phyloP scores from a whole-genome alignment of 306 rosid genomes.

The Vicia faba region DNA sequence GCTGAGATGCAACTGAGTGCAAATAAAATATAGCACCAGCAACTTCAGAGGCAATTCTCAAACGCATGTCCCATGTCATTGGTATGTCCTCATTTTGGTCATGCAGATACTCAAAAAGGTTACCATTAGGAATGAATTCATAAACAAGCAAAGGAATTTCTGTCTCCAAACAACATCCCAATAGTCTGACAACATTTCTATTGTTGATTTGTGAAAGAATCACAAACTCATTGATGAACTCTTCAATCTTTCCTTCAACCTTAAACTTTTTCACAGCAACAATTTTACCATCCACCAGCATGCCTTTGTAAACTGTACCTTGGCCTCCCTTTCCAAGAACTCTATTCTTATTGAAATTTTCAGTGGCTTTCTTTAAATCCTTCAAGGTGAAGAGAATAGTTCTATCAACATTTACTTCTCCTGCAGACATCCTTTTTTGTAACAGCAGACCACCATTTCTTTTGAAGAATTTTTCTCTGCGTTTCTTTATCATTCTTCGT shows the following conservation, averaged over 20 bases:
- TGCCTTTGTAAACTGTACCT: conserved; percentile 50
- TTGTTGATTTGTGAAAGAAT: conserved; percentile 46
- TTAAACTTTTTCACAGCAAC: conserved; percentile 42
- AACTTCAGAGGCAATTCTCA: conserved; percentile 42
- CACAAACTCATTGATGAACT: conserved; percentile 43
- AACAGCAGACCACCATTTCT: conserved; percentile 45
- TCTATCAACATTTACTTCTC: conserved; percentile 32
- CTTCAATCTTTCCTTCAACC: conserved; percentile 40
- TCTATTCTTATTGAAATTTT: conserved; percentile 36
- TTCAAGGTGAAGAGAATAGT: conserved; percentile 26
- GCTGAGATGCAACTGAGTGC: conserved; percentile 45
- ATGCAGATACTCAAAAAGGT: conserved; percentile 32
- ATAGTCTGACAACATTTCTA: conserved; percentile 41
- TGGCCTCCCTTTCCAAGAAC: conserved; percentile 51
- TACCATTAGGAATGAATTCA: conserved; percentile 47
- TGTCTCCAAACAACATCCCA: conserved; percentile 46
- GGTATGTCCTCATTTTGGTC: conserved; percentile 29
- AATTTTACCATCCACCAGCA: conserved; percentile 40
- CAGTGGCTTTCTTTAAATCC: conserved; percentile 45
- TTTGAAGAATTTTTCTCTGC: conserved; percentile 40
- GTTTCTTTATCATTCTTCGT: conserved; percentile 16
- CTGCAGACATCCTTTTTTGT: conserved; percentile 32
- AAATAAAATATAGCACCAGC: conserved; percentile 44
- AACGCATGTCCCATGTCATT: conserved; percentile 43
- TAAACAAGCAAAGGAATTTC: conserved; percentile 40